Evolutionary conservation across 2,329 filamentous ascomycete species (phyloP).

Genomic region (Sarocladium brachiariae): DNA sequence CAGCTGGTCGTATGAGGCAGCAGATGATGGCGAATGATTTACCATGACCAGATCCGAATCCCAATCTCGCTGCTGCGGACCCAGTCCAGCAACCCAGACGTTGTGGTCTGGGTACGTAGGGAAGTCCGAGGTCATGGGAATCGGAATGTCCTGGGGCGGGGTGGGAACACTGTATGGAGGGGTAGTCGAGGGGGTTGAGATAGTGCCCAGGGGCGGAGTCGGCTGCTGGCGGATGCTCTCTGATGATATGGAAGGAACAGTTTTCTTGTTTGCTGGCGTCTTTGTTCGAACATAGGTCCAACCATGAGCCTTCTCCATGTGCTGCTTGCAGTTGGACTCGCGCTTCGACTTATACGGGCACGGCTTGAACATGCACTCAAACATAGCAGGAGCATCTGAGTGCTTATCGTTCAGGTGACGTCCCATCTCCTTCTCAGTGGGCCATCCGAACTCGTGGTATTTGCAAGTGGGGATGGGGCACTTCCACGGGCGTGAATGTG

Average conservation of each 20-base stretch:
- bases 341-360: constrained; percentile 95
- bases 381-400: constrained; percentile 70
- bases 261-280: constrained; percentile 70
- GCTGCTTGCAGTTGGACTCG: constrained; percentile 94
- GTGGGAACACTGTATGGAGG: constrained; percentile 46
- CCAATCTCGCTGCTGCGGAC: constrained; percentile 21
- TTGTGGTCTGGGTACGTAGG: constrained; percentile 40
- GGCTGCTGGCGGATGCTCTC: constrained; percentile 38
- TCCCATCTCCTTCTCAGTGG: constrained; percentile 95
- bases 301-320: constrained; percentile 95
- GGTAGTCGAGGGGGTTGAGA: constrained; percentile 56
- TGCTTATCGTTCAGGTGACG: constrained; percentile 97
- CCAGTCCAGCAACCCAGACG: constrained; percentile 34
- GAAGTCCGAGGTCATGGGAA: constrained; percentile 33
- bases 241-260: constrained; percentile 24
- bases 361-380: constrained; percentile 72
- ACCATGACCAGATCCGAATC: constrained; percentile 29
- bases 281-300: constrained; percentile 91
- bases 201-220: constrained; percentile 53
- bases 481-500: constrained; percentile 94
- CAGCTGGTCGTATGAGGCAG: constrained; percentile 42
- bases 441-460: constrained; percentile 85
- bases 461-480: constrained; percentile 79
- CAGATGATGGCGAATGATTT: constrained; percentile 31
- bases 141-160: constrained; percentile 42